phyloP scores from a whole-genome alignment of 2,329 filamentous ascomycete genomes.

The Phialophora macrospora region DNA sequence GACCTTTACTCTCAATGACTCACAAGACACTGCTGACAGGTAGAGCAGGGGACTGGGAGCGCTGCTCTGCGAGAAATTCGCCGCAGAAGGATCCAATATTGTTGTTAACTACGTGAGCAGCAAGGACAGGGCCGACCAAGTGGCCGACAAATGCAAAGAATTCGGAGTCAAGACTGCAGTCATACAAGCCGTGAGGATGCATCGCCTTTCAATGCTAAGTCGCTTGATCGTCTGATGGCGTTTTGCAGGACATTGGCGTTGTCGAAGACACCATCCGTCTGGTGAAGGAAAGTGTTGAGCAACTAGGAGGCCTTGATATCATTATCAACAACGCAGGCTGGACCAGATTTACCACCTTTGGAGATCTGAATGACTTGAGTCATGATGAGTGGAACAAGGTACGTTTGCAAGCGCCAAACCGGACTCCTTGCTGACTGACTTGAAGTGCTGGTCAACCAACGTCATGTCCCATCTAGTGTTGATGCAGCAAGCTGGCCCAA shows the following conservation, averaged over 20 bases:
- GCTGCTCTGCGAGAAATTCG: constrained; percentile 69
- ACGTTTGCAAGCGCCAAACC: constrained; percentile 19
- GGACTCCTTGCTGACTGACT: constrained; percentile 14
- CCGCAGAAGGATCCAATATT: constrained; percentile 69
- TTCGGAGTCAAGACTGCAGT: constrained; percentile 59
- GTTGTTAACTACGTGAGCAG: constrained; percentile 75
- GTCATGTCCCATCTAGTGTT: constrained; percentile 61
- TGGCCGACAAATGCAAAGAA: constrained; percentile 61
- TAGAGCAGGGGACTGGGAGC: constrained; percentile 71
- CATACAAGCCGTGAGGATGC: constrained; percentile 62
- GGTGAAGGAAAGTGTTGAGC: constrained; percentile 63
- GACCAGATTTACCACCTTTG: constrained; percentile 64
- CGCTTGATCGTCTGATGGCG: neutral
- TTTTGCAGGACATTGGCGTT: constrained; percentile 62
- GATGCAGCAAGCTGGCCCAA: constrained; percentile 62
- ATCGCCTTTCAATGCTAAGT: neutral
- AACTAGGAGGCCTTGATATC: constrained; percentile 74
- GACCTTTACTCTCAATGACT: neutral
- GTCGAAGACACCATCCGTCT: constrained; percentile 63
- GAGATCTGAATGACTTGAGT: constrained; percentile 61
- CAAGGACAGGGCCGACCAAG: constrained; percentile 61
- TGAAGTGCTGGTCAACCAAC: constrained; percentile 65
- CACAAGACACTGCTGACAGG: neutral
- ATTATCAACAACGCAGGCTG: constrained; percentile 77
- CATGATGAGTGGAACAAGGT: constrained; percentile 69